Conservation (phyloP, 768 basidiomycete species). For the Tricholoma sp. region DNA sequence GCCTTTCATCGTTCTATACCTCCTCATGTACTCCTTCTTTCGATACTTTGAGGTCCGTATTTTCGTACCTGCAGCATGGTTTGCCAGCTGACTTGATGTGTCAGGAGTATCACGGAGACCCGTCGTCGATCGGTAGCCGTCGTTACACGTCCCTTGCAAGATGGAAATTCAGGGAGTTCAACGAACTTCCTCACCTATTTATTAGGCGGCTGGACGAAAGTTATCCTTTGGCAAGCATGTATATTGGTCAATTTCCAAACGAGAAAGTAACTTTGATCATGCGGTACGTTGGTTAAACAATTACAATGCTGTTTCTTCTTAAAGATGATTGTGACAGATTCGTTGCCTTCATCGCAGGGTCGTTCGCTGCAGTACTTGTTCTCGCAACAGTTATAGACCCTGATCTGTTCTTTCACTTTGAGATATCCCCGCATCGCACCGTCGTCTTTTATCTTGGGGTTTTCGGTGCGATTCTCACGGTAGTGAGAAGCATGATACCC, state of each 20-base stretch:
- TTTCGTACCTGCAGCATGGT: background rate
- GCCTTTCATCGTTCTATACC: constrained; percentile 94
- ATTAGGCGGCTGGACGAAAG: constrained; percentile 80
- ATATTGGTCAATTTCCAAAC: constrained; percentile 97
- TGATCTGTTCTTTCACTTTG: constrained; percentile 89
- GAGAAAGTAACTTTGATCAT: constrained; percentile 86
- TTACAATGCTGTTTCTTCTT: background rate
- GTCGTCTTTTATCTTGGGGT: constrained; percentile 90
- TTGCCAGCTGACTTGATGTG: constrained; percentile 8
- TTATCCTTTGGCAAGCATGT: constrained; percentile 87
- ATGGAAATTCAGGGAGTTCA: constrained; percentile 99
- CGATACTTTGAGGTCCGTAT: constrained; percentile 91
- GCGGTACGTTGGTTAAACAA: constrained; percentile 49
- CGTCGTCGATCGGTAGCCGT: constrained; percentile 88
- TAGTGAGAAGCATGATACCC: constrained; percentile 92
- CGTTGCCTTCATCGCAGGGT: constrained; percentile 92
- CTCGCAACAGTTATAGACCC: constrained; percentile 91
- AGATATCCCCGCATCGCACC: constrained; percentile 89
- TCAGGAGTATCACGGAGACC: constrained; percentile 98
- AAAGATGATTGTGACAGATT: constrained; percentile 50
- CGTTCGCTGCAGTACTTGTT: constrained; percentile 92
- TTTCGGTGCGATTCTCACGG: constrained; percentile 84
- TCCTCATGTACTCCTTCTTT: constrained; percentile 99
- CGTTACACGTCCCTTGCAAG: constrained; percentile 92
- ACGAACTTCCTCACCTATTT: constrained; percentile 94